A percentile compares a stretch with the other conserved stretches of the same genome.
phyloP scores from a whole-genome alignment of 2,329 filamentous ascomycete species.

The Corniculantispora saksenae region DNA sequence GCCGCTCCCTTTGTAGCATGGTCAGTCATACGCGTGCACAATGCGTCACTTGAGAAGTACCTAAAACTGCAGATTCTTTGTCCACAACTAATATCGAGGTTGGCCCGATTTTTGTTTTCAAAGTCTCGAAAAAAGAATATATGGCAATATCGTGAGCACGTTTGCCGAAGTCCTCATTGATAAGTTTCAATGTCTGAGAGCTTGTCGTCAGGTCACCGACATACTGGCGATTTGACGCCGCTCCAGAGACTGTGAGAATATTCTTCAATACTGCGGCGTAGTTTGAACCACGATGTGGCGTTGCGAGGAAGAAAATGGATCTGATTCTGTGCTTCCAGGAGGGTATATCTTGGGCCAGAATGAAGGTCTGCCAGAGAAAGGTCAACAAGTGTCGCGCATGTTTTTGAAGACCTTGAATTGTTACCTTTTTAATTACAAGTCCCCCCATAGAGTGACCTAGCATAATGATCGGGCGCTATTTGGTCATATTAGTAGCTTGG shows the following conservation, averaged over 20 bases:
- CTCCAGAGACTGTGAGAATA: conserved; percentile 25
- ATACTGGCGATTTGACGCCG: conserved; percentile 26
- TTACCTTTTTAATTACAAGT: conserved; percentile 36
- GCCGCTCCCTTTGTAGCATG: conserved; percentile 14
- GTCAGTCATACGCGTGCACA: neutral
- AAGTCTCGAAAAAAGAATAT: conserved; percentile 39
- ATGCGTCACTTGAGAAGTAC: conserved; percentile 12
- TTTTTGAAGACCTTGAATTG: neutral
- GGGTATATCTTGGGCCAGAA: conserved; percentile 24
- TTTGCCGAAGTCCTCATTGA: conserved; percentile 36
- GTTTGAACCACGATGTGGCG: conserved; percentile 37
- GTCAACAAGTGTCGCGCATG: neutral
- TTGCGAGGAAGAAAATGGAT: conserved; percentile 37
- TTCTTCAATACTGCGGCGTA: conserved; percentile 30
- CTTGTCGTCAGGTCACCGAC: conserved; percentile 28
- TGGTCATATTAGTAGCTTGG: neutral
- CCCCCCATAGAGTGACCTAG: conserved; percentile 34
- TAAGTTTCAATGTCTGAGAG: conserved; percentile 28
- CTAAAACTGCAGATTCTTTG: conserved; percentile 35
- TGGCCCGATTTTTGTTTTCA: conserved; percentile 27
- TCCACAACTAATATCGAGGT: conserved; percentile 32
- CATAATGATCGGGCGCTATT: conserved; percentile 29
- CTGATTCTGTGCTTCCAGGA: conserved; percentile 24
- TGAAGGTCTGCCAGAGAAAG: conserved; percentile 23
- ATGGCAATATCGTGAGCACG: conserved; percentile 28